Evolutionary conservation across 345 rosid species (phyloP).

Genomic region (Barbarea vulgaris): DNA sequence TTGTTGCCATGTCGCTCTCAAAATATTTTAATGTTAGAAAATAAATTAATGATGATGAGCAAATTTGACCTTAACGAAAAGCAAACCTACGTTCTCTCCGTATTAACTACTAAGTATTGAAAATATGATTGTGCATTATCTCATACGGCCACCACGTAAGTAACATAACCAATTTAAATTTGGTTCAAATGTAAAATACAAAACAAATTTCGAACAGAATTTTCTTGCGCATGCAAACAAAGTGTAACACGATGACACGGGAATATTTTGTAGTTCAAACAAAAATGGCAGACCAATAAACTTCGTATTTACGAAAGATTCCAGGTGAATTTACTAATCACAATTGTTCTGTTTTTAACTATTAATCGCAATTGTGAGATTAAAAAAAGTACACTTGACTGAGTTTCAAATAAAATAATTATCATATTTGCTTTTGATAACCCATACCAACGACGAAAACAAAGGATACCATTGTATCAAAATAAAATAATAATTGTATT

Average conservation of each 20-base stretch:
- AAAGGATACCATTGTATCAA: neutral
- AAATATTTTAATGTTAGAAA: slow-evolving; percentile 22
- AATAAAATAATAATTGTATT: neutral
- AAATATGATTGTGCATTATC: neutral
- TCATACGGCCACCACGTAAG: slow-evolving; percentile 37
- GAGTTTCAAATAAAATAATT: neutral
- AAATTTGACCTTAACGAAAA: slow-evolving; percentile 41
- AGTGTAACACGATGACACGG: neutral
- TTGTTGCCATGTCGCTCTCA: slow-evolving; percentile 35
- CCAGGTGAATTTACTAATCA: neutral
- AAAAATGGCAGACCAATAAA: neutral
- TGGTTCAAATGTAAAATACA: slow-evolving; percentile 7
- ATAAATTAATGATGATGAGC: slow-evolving; percentile 22
- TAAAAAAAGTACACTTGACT: neutral
- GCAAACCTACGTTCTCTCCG: slow-evolving; percentile 25
- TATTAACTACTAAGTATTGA: slow-evolving; percentile 8
- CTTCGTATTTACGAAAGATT: neutral
- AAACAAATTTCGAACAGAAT: neutral
- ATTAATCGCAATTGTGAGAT: neutral
- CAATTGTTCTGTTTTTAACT: neutral
- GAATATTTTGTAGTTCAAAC: neutral
- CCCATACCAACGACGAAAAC: slow-evolving; percentile 39
- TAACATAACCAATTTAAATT: slow-evolving; percentile 8
- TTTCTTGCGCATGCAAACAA: slow-evolving; percentile 16
- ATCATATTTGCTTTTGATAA: neutral